Evolutionary conservation across 495 filamentous ascomycete species (phyloP).

Genomic region (Aspergillus leporis): DNA sequence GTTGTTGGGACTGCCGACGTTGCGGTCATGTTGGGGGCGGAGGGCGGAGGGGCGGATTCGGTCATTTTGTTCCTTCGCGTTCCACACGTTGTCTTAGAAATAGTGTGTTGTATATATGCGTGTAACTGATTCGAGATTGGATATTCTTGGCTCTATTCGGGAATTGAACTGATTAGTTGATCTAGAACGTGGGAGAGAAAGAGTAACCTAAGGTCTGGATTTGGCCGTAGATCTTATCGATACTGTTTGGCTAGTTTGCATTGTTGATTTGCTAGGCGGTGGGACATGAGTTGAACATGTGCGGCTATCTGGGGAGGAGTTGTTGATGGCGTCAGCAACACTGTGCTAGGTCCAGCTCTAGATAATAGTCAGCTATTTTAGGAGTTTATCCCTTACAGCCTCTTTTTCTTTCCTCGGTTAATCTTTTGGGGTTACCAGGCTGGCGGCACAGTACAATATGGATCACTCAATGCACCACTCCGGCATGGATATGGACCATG

Average conservation of each 20-base stretch:
- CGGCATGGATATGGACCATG: slow-evolving; percentile 44
- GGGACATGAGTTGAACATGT: background rate
- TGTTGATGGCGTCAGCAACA: slow-evolving; percentile 3
- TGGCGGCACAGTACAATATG: slow-evolving; percentile 18
- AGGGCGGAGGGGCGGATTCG: slow-evolving; percentile 31
- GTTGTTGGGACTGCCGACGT: slow-evolving; percentile 11
- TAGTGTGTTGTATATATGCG: background rate
- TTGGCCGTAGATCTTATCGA: slow-evolving; percentile 30
- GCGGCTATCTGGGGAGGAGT: background rate
- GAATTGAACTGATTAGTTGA: background rate
- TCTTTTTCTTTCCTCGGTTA: background rate
- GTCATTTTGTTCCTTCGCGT: slow-evolving; percentile 18
- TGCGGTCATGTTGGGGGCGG: slow-evolving; percentile 7
- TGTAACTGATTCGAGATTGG: background rate
- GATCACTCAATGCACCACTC: slow-evolving; percentile 37
- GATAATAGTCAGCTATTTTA: background rate
- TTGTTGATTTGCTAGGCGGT: slow-evolving; percentile 1
- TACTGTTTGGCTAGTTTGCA: slow-evolving; percentile 47
- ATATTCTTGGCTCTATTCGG: background rate
- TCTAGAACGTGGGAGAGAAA: slow-evolving; percentile 2
- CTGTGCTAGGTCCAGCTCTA: background rate
- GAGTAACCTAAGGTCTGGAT: slow-evolving; percentile 20
- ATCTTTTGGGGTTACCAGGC: background rate
- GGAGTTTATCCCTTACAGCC: background rate
- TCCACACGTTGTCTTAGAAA: background rate